Conservation (phyloP, 306 rosid species). For the Medicago truncatula region DNA sequence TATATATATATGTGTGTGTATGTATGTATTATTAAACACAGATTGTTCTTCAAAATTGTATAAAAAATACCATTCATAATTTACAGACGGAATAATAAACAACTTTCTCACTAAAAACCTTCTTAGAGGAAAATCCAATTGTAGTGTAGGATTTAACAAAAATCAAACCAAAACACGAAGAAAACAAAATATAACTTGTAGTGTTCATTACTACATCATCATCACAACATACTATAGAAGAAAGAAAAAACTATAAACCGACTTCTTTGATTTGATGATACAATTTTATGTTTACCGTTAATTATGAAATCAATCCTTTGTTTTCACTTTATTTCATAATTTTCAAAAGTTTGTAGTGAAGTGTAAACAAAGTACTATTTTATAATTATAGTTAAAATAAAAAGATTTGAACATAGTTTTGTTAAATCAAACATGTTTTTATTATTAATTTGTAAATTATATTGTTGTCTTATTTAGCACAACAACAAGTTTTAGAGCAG, state of each 20-base stretch:
- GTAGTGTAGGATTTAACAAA: too few species aligned
- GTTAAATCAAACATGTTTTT: background rate
- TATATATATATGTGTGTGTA: too few species aligned
- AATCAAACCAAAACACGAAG: too few species aligned
- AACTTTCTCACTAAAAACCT: too few species aligned
- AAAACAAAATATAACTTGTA: too few species aligned
- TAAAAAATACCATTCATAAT: too few species aligned
- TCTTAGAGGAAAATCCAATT: too few species aligned
- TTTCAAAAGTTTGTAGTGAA: background rate
- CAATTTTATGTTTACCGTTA: background rate
- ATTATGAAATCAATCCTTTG: background rate
- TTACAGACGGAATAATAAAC: too few species aligned
- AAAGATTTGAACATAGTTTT: background rate
- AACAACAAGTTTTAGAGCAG: constrained; percentile 1
- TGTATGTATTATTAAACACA: too few species aligned
- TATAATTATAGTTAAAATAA: background rate
- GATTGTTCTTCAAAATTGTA: too few species aligned
- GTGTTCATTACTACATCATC: background rate
- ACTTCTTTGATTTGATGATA: background rate
- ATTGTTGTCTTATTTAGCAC: background rate
- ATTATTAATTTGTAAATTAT: constrained; percentile 2
- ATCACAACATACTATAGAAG: background rate
- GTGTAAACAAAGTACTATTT: background rate
- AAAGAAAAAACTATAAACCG: too few species aligned
- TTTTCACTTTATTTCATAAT: background rate